Evolutionary conservation across 2,329 filamentous ascomycete species (phyloP).

Genomic region (Trichoderma arundinaceum): DNA sequence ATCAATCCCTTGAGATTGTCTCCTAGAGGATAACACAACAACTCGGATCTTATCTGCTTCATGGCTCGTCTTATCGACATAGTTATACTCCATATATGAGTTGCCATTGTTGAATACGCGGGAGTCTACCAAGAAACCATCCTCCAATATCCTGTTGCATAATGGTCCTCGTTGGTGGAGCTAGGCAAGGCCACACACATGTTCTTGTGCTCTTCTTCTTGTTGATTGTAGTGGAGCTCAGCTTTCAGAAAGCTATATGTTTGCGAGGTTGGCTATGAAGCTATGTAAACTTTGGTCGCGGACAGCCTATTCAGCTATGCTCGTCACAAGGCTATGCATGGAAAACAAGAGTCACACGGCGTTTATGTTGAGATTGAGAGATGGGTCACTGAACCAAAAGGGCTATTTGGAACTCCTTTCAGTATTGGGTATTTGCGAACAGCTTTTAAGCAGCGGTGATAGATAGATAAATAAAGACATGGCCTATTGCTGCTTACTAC

Average conservation of each 20-base stretch:
- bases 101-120: constrained; percentile 29
- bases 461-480: too few species aligned
- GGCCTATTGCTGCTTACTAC: too few species aligned
- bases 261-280: constrained; percentile 24
- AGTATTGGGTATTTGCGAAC: neutral
- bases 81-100: constrained; percentile 20
- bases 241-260: constrained; percentile 30
- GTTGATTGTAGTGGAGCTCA: constrained; percentile 31
- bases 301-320: constrained; percentile 28
- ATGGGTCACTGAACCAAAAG: constrained; percentile 27
- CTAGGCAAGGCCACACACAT: constrained; percentile 18
- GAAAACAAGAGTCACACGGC: constrained; percentile 2
- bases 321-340: constrained; percentile 19
- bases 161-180: constrained; percentile 18
- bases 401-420: constrained; percentile 30
- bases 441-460: neutral
- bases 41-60: constrained; percentile 30
- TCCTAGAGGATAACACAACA: constrained; percentile 29
- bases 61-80: constrained; percentile 30
- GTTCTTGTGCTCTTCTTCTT: constrained; percentile 24
- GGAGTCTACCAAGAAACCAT: constrained; percentile 29
- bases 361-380: constrained; percentile 31
- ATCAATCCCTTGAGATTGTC: constrained; percentile 13
- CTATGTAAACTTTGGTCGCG: constrained; percentile 21
- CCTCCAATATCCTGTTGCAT: constrained; percentile 27